phyloP scores from a whole-genome alignment of 345 rosid species.

The Kandelia obovata region DNA sequence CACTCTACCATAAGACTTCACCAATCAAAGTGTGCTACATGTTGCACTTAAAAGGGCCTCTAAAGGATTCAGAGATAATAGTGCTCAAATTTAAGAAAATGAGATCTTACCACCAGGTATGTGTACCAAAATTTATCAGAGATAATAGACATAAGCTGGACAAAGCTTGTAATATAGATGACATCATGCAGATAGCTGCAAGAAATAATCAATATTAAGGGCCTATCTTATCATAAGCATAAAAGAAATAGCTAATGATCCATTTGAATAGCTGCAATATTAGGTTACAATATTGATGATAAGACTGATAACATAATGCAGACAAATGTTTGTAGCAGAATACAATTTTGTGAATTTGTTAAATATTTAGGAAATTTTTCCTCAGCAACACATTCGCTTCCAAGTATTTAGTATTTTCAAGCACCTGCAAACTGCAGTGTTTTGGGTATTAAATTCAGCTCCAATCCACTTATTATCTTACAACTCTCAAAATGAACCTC shows the following conservation, averaged over 20 bases:
- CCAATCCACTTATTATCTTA: no score
- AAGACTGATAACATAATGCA: no score
- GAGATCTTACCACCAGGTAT: slow-evolving; percentile 65
- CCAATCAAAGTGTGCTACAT: not conserved
- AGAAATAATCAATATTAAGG: slow-evolving; percentile 12
- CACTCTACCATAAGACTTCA: not conserved
- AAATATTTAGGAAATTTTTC: no score
- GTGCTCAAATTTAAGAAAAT: not conserved
- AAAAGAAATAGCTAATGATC: not conserved
- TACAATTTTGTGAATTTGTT: no score
- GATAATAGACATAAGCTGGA: slow-evolving; percentile 70
- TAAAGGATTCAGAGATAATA: not conserved
- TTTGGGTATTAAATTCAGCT: no score
- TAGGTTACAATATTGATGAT: not conserved
- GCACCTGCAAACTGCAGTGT: no score
- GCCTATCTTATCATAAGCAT: not conserved
- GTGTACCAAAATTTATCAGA: slow-evolving; percentile 84
- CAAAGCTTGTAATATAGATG: slow-evolving; percentile 81
- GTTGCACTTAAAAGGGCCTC: not conserved
- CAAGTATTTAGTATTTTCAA: no score
- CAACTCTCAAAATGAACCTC: no score
- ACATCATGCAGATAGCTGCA: slow-evolving; percentile 76
- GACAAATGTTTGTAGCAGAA: no score
- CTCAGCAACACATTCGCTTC: no score
- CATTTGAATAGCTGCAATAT: not conserved